Evolutionary conservation across 1,284 basidiomycete genomes (phyloP).

Genomic region (Pascua sp.): DNA sequence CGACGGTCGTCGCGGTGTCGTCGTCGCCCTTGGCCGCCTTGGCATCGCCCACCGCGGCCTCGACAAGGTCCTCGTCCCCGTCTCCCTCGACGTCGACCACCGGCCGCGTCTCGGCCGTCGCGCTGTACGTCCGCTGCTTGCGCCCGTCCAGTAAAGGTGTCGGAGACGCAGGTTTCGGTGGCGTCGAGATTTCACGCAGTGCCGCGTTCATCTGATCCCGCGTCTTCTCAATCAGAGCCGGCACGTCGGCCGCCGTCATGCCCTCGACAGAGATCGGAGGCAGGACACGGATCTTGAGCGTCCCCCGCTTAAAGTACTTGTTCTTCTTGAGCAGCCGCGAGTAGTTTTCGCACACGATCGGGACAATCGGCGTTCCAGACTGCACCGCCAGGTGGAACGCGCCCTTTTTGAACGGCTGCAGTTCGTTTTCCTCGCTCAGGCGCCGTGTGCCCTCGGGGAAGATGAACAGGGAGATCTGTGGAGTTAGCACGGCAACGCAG

Average conservation of each 20-base stretch:
- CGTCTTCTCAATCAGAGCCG: constrained; percentile 49
- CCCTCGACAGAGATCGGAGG: constrained; percentile 53
- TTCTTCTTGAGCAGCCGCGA: constrained; percentile 72
- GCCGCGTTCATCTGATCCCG: constrained; percentile 49
- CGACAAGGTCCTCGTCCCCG: constrained; percentile 6
- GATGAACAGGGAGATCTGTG: constrained; percentile 74
- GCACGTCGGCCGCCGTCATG: constrained; percentile 50
- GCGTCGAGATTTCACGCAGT: constrained; percentile 34
- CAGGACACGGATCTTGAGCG: constrained; percentile 65
- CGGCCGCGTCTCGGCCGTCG: constrained; percentile 3
- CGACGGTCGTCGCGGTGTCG: background rate
- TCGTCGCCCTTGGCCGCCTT: background rate
- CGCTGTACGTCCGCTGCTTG: constrained; percentile 8
- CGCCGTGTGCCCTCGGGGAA: constrained; percentile 91
- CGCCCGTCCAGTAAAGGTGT: constrained; percentile 1
- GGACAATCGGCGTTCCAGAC: constrained; percentile 74
- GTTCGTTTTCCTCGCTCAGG: constrained; percentile 59
- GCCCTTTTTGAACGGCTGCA: constrained; percentile 95
- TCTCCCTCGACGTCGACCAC: constrained; percentile 3
- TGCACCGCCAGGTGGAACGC: constrained; percentile 95
- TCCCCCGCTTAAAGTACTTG: constrained; percentile 73
- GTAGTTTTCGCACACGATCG: constrained; percentile 93
- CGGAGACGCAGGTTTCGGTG: constrained; percentile 2
- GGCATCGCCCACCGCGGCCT: background rate
- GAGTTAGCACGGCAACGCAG: constrained; percentile 5